Base-by-base conservation (phyloP, 495 filamentous ascomycete species). In the Trichoderma parareesei region DNA sequence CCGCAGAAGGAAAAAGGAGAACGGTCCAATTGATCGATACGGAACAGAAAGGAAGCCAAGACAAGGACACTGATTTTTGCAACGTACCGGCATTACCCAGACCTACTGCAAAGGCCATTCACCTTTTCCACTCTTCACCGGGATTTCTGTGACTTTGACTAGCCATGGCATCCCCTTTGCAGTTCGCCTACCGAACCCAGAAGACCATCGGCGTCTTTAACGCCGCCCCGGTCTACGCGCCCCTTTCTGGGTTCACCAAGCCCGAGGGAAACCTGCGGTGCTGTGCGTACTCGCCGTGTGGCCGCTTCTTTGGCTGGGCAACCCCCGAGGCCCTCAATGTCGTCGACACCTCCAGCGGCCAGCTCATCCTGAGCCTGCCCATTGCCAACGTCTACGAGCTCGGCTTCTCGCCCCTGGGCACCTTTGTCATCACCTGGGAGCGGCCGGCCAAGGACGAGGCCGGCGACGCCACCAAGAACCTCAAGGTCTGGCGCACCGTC, bases 371-470 rank as follows among this genome's bases (percentile, higher is more conserved):
- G 68, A 88, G 82, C 42, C 84, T 98, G 46, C 81, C 85, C 48
- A 85, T 90, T 40, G 75, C 88, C 38, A 91, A 91, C 71, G 93
- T 97, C 62, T 96, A 89, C 79, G 95, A 98, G 68, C 78, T 98
- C 67, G 90, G 89, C 64, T 98, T 98, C 77, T 98, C 94, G 18
- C 93, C 93, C 38, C 83, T 87, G 59, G 94, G 95, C 60, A 92
- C 89, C 64, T 98, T 88, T 78, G 78, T 97, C 70, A 96, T 95
- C 76, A 98, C 94, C 27, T 97, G 94, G 95, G 92, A 98, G 77
- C 87, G 94, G 57, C 88, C 89, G 43, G 83, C 86, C 48, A 97
- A 97, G 78, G 92, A 98, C 71, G 93, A 91, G 74, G 87, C 90
- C 65, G 95, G 95, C 46, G 89, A 96, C 73, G 90, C 95, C 27